Evolutionary conservation across 768 basidiomycete genomes (phyloP).

Genomic region (Wakefieldia striispora): DNA sequence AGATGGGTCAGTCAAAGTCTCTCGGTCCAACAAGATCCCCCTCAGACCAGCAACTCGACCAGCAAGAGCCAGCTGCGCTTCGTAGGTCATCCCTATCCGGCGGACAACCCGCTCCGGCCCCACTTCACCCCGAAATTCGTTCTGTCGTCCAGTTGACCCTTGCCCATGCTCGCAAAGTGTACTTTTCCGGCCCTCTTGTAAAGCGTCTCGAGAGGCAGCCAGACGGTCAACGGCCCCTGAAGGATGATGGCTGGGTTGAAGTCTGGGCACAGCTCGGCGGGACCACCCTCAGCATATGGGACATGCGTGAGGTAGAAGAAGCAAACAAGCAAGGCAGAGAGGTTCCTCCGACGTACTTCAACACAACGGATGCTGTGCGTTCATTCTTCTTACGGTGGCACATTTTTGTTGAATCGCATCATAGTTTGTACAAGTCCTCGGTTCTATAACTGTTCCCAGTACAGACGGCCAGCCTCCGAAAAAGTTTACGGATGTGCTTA

Average conservation of each 20-base stretch:
- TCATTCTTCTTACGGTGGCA: neutral
- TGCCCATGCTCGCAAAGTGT: conserved; percentile 81
- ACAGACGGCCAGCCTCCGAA: conserved; percentile 47
- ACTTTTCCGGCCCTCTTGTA: conserved; percentile 82
- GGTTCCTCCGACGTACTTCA: conserved; percentile 85
- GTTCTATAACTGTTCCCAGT: conserved; percentile 65
- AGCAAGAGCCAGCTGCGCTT: conserved; percentile 14
- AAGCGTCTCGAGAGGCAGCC: conserved; percentile 75
- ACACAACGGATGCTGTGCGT: conserved; percentile 85
- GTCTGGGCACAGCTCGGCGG: conserved; percentile 91
- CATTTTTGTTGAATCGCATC: conserved; percentile 8
- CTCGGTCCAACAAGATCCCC: conserved; percentile 27
- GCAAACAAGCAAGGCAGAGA: conserved; percentile 77
- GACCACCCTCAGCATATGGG: conserved; percentile 88
- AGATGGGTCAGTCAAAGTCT: conserved; percentile 34
- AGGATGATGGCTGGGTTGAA: conserved; percentile 78
- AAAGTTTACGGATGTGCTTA: conserved; percentile 76
- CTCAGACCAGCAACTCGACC: conserved; percentile 23
- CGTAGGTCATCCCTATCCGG: conserved; percentile 21
- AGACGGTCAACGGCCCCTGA: conserved; percentile 65
- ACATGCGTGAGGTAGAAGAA: conserved; percentile 84
- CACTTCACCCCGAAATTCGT: conserved; percentile 78
- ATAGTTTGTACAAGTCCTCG: conserved; percentile 78
- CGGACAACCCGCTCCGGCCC: conserved; percentile 30
- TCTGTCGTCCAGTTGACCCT: conserved; percentile 72